Base-by-base conservation (phyloP, 192 early-diverging fungal species). In the Backusella australiensis region DNA sequence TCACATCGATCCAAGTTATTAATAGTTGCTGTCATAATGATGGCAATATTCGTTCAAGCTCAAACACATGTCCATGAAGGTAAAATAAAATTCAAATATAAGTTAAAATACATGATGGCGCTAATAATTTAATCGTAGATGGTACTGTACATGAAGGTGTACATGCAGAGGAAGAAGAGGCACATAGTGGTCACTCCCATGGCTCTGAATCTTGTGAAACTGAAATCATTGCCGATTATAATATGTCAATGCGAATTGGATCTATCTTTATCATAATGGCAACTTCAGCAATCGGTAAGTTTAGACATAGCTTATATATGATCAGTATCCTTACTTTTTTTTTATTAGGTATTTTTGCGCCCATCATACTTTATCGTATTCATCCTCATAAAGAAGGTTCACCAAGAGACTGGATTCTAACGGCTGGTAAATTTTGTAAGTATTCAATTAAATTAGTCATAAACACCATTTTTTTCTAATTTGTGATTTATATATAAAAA, bases 241-340 rank as follows among this genome's bases (percentile, higher is more conserved):
- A 79, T 15, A 39, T 82, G 65, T 7, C 39, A 9, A 52, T 82
- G 14, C 29, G 74, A 21, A 34, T 82, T 34, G 81, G 81, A n/a
- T 66, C 74, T 0, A 68, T 82, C 8, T 82, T 82, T 29, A 82
- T 82, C 19, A 66, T 82, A 9, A 35, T 82, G 44, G 68, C 59
- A 29, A 76, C 74, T 3, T 73, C 69, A 15, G 73, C 75, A 34
- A n/a, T 82, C n/a, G 81, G 81, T 78, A 72, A 79, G 49, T 65
- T 15, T 68, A 36, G 9, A 63, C 4, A 59, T 32, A 32, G 9
- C 23, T 34, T 19, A 23, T 21, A 67, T 42, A 35, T 66, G 21
- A 39, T 49, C 8, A 23, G 6, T n/a, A 17, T 21, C 1, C 15
- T 59, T 8, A 44, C n/a, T 73, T 4, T 11, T 23, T 52, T 36